Conservation (phyloP, 2,329 filamentous ascomycete genomes). For the Chaetomiaceae sp. region DNA sequence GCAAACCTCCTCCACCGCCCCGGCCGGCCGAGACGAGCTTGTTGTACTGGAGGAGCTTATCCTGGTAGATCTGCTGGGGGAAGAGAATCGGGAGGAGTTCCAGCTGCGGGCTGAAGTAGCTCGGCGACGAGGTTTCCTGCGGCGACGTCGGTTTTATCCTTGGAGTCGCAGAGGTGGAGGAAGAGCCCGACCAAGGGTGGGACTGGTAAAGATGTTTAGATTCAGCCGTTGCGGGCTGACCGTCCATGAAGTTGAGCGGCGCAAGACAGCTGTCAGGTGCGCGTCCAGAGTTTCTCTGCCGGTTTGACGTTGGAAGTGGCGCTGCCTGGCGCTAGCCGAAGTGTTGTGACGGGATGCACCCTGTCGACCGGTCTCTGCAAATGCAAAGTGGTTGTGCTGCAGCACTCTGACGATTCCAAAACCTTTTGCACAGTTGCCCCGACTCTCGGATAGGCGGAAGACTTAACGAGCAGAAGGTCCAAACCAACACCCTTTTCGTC, state of each 20-base stretch:
- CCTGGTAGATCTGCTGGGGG: slow-evolving; percentile 57
- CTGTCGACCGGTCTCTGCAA: neutral
- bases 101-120: slow-evolving; percentile 32
- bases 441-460: neutral
- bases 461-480: neutral
- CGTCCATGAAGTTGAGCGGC: slow-evolving; percentile 43
- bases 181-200: slow-evolving; percentile 37
- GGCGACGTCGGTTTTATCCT: slow-evolving; percentile 33
- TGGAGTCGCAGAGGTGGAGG: slow-evolving; percentile 25
- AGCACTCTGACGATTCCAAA: neutral
- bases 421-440: neutral
- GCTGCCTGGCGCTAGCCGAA: neutral
- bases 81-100: slow-evolving; percentile 55
- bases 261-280: slow-evolving; percentile 2
- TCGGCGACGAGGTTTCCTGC: slow-evolving; percentile 31
- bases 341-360: slow-evolving; percentile 1
- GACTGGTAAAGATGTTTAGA: slow-evolving; percentile 45
- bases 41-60: slow-evolving; percentile 62
- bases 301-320: slow-evolving; percentile 10
- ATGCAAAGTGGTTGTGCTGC: neutral
- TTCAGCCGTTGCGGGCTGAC: slow-evolving; percentile 46
- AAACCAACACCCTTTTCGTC: no score
- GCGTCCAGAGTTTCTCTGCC: slow-evolving; percentile 1
- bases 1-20: slow-evolving; percentile 49
- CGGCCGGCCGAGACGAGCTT: slow-evolving; percentile 57